phyloP scores from a whole-genome alignment of 495 filamentous ascomycete genomes.

The Chaetomium fimeti region DNA sequence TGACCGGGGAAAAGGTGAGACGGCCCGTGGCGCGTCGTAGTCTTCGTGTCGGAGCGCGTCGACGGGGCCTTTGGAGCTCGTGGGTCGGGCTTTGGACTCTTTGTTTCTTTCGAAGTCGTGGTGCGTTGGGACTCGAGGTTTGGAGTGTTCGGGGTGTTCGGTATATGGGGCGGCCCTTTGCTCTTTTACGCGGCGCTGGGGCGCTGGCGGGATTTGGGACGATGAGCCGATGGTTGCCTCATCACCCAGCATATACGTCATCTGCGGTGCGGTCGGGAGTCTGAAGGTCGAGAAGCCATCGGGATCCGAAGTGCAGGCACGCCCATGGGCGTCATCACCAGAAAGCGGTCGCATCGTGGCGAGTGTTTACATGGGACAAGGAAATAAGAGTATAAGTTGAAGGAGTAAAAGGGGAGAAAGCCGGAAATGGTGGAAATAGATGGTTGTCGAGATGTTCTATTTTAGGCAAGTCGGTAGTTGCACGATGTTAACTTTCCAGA shows the following conservation, averaged over 20 bases:
- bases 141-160: slow-evolving; percentile 9
- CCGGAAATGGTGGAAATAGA: background rate
- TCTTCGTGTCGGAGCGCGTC: slow-evolving; percentile 5
- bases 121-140: slow-evolving; percentile 11
- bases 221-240: slow-evolving; percentile 52
- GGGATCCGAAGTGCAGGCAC: slow-evolving; percentile 30
- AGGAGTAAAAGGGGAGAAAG: background rate
- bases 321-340: slow-evolving; percentile 33
- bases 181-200: slow-evolving; percentile 38
- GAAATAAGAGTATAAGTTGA: slow-evolving; percentile 1
- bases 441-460: background rate
- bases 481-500: no score
- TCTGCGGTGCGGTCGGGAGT: slow-evolving; percentile 41
- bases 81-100: slow-evolving; percentile 3
- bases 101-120: slow-evolving; percentile 15
- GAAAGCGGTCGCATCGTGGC: slow-evolving; percentile 32
- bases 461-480: background rate
- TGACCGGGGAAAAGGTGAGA: slow-evolving; percentile 14
- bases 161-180: slow-evolving; percentile 13
- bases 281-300: slow-evolving; percentile 32
- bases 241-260: slow-evolving; percentile 58
- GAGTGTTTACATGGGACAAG: background rate
- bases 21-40: background rate
- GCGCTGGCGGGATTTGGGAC: slow-evolving; percentile 15
- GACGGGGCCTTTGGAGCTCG: slow-evolving; percentile 13